Base-by-base conservation (phyloP, 306 rosid species). In the Cicer cuneatum region DNA sequence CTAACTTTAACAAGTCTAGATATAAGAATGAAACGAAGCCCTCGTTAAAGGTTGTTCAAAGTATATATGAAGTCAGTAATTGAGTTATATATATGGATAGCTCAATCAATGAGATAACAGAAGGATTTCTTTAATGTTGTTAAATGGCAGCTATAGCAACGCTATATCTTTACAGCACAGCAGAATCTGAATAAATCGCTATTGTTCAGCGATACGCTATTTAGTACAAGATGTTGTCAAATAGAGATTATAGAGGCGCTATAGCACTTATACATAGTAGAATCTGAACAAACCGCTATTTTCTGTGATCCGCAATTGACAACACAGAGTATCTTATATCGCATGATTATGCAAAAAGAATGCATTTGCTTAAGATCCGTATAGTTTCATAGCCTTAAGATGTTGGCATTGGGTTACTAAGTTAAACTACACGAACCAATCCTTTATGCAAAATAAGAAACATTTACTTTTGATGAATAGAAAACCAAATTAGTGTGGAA, bases 281-380 rank as follows among this genome's bases (percentile, higher is more conserved):
- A 29, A 3, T 29, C 4, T 29, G 5, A 29, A 29, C 35, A 29
- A 4, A 4, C 35, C 5, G 35, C 35, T 29, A 29, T 29, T 29
- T 29, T 0, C 35, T 29, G 4, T 1, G 35, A 3, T 29, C 35
- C 0, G 5, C 35, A 29, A 29, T 29, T 29, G 35, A 29, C 35
- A 29, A 29, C 35, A 29, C 5, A 29, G 29, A 21, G 35, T 29
- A 29, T 29, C 35, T 33, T 51, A 33, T 51, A 58, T 42, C 8
- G 66, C 60, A 29, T 70, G 33, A 35, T 33, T 69, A 48, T 41
- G 68, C n/a, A 73, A 49, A 61, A 78, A 29, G 29, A 38, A 39
- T 15, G 37, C 7, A 56, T 15, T 43, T 51, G 39, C 43, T 69
- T 62, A 39, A 53, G 40, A 33, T 53, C n/a, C 52, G 39, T 52